Evolutionary conservation across 805 yeast genomes (phyloP).

Genomic region (Metschnikowia borealis): DNA sequence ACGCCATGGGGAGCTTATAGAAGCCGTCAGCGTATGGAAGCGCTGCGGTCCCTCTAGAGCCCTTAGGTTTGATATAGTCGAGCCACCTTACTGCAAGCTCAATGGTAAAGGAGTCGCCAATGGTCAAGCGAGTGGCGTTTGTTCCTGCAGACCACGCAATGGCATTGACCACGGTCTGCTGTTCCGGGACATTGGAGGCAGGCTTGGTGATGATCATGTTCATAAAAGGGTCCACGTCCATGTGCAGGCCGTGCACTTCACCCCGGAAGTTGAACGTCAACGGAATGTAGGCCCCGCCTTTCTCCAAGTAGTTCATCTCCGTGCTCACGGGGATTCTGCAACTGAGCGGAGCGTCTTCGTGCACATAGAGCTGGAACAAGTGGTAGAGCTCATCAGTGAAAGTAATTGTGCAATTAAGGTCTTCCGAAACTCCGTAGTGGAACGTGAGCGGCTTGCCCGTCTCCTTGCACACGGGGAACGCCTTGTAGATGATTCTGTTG

Average conservation of each 20-base stretch:
- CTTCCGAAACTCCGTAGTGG: slow-evolving; percentile 48
- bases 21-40: slow-evolving; percentile 40
- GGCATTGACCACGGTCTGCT: slow-evolving; percentile 47
- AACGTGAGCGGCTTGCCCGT: slow-evolving; percentile 58
- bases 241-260: slow-evolving; percentile 59
- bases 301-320: slow-evolving; percentile 38
- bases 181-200: slow-evolving; percentile 22
- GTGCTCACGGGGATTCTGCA: slow-evolving; percentile 57
- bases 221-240: slow-evolving; percentile 58
- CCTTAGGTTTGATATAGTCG: slow-evolving; percentile 22
- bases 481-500: slow-evolving; percentile 52
- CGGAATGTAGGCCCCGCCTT: slow-evolving; percentile 51
- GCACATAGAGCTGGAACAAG: slow-evolving; percentile 65
- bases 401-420: slow-evolving; percentile 55
- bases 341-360: slow-evolving; percentile 72
- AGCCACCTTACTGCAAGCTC: slow-evolving; percentile 60
- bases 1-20: slow-evolving; percentile 32
- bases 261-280: slow-evolving; percentile 64
- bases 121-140: slow-evolving; percentile 56
- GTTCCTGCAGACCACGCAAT: slow-evolving; percentile 60
- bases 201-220: slow-evolving; percentile 49
- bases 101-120: slow-evolving; percentile 60
- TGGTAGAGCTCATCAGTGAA: slow-evolving; percentile 67
- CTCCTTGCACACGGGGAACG: slow-evolving; percentile 63
- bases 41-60: slow-evolving; percentile 15